A percentile compares a stretch with the other conserved stretches of the same genome.
Conservation (phyloP, 1,139 yeast species). For the Protomyces gravidus region DNA sequence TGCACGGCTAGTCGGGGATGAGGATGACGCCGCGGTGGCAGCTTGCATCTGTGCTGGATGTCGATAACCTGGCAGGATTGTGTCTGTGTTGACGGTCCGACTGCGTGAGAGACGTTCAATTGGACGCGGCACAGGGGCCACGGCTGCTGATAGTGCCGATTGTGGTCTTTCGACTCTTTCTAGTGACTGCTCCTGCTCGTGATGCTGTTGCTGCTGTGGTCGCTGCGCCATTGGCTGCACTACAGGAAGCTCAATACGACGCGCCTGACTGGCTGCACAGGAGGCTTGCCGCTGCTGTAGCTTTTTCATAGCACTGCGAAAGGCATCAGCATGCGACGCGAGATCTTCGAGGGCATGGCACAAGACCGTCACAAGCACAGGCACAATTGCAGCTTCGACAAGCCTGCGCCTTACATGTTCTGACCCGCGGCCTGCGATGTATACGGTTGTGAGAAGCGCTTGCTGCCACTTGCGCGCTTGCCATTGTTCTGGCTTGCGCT, state of each 20-base stretch:
- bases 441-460: slow-evolving; percentile 84
- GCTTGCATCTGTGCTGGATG: neutral
- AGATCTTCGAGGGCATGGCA: slow-evolving; percentile 43
- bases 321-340: neutral
- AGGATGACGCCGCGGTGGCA: neutral
- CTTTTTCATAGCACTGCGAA: slow-evolving; percentile 53
- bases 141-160: neutral
- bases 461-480: slow-evolving; percentile 69
- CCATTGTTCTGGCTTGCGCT: slow-evolving; percentile 45
- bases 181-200: too few relatives aligned
- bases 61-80: too few relatives aligned
- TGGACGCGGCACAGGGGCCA: neutral
- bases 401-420: slow-evolving; percentile 79
- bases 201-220: neutral
- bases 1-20: neutral
- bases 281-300: slow-evolving; percentile 30
- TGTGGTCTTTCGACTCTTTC: too few relatives aligned
- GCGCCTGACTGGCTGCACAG: neutral
- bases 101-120: too few relatives aligned
- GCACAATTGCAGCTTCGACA: slow-evolving; percentile 86
- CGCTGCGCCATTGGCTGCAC: neutral
- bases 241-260: neutral
- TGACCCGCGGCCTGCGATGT: slow-evolving; percentile 88
- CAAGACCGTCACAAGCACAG: slow-evolving; percentile 82
- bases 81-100: neutral